phyloP scores from a whole-genome alignment of 192 early-diverging fungal genomes.

The Mortierella alpina region DNA sequence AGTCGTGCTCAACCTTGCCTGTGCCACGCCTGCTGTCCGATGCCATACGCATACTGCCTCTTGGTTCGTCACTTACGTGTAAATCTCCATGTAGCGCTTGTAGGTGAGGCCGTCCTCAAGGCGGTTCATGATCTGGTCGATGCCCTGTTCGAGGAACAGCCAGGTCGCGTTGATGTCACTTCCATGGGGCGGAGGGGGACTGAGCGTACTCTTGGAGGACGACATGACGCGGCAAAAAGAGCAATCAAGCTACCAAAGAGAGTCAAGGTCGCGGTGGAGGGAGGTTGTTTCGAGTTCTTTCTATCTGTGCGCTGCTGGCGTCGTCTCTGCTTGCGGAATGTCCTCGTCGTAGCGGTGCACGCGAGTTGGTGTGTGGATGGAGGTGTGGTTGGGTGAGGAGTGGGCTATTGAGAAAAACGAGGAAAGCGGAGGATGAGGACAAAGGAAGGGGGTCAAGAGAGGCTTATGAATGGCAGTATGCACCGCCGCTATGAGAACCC shows the following conservation, averaged over 20 bases:
- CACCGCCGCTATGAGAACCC: too few relatives aligned
- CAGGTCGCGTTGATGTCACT: constrained; percentile 75
- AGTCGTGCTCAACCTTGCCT: too few relatives aligned
- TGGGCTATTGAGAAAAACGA: too few relatives aligned
- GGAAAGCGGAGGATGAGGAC: too few relatives aligned
- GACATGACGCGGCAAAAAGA: constrained; percentile 21
- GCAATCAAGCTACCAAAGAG: too few relatives aligned
- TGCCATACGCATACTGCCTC: too few relatives aligned
- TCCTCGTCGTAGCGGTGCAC: not conserved
- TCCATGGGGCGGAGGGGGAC: constrained; percentile 59
- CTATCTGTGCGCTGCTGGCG: not conserved
- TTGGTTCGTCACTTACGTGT: constrained; percentile 74
- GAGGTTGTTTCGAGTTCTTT: not conserved
- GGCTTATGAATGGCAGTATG: too few relatives aligned
- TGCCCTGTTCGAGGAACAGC: constrained; percentile 77
- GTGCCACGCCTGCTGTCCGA: too few relatives aligned
- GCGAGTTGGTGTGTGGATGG: not conserved
- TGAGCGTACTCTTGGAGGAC: constrained; percentile 41
- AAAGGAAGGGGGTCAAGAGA: too few relatives aligned
- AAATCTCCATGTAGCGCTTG: constrained; percentile 83
- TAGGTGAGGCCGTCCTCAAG: constrained; percentile 79
- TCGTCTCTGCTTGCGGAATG: not conserved
- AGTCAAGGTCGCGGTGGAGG: too few relatives aligned
- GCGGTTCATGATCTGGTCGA: constrained; percentile 84
- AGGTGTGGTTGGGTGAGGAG: too few relatives aligned